Evolutionary conservation across 2,329 filamentous ascomycete genomes (phyloP), one percentile per base, ranked within the genome.

Genomic region (Clathrospora elynae): DNA sequence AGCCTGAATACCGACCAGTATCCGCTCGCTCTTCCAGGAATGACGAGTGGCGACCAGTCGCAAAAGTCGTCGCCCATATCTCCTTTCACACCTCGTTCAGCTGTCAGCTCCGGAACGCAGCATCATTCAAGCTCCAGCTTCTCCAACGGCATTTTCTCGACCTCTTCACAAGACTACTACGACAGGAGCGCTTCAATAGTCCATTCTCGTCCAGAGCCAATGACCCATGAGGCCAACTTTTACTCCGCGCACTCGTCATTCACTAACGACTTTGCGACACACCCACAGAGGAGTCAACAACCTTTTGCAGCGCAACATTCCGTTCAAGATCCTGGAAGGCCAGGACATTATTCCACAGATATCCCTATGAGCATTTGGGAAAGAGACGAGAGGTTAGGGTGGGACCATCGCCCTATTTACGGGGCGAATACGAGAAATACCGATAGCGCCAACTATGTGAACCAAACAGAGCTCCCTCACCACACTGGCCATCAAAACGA

Each of bases 1-100:
- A 17, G 2, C 17, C n/a, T 34, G 5, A n/a, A 29, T 10, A 41
- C 16, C 13, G 16, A 26, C 16, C 9, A 30, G 7, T 8, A 13
- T 12, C 5, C 10, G 11, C 4, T 13, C 3, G 24, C 22, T 18
- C 6, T 11, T 5, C 43, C 24, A 29, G 39, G 22, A 16, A 34
- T 40, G 31, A 28, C 3, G 16, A 35, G 26, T 5, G n/a, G 22
- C 5, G 13, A 18, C 11, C 35, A 36, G 11, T 50, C 38, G 1
- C 16, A 38, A 3, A 23, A 25, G 5, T 32, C 39, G 3, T 50
- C 39, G 2, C 39, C 47, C 14, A 9, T 47, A 17, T 47, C 43
- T 20, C 35, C 39, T 7, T 17, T 22, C 22, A 47, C 43, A n/a
- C 38, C 38, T 11, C 12, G 16, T 16, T 5, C 19, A 8, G 9